Conservation (phyloP, 768 basidiomycete species). For the Pisolithus orientalis region DNA sequence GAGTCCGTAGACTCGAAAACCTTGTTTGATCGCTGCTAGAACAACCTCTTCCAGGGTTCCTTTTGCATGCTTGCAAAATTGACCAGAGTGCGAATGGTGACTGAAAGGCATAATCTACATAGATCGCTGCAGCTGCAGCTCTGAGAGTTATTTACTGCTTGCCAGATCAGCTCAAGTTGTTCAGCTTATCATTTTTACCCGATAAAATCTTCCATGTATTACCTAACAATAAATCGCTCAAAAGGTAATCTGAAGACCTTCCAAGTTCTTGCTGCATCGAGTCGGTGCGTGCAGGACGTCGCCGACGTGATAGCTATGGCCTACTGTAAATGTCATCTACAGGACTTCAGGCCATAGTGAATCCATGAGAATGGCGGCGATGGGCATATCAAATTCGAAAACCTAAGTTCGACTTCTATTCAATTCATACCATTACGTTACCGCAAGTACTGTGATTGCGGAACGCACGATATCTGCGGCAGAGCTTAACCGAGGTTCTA, state of each 20-base stretch:
- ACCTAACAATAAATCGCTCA: too few relatives aligned
- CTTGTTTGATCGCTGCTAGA: conserved; percentile 66
- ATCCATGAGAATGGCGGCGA: conserved; percentile 8
- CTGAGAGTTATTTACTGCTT: too few relatives aligned
- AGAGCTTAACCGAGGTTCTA: not conserved
- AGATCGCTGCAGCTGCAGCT: too few relatives aligned
- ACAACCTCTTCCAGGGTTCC: conserved; percentile 81
- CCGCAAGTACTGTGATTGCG: conserved; percentile 5
- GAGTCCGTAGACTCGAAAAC: conserved; percentile 79
- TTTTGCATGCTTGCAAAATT: conserved; percentile 87
- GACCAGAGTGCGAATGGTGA: conserved; percentile 90
- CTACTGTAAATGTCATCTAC: conserved; percentile 11
- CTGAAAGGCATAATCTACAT: conserved; percentile 50
- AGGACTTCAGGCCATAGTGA: conserved; percentile 3
- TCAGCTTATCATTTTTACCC: too few relatives aligned
- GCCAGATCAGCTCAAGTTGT: too few relatives aligned
- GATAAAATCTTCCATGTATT: too few relatives aligned
- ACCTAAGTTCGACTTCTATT: conserved; percentile 23
- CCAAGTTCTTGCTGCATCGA: not conserved
- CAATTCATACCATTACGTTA: conserved; percentile 12
- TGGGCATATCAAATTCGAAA: conserved; percentile 27
- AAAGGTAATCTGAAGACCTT: not conserved
- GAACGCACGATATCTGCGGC: not conserved
- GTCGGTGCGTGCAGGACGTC: not conserved
- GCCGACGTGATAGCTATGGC: not conserved